These are phyloP conservation scores for Cystofilobasidium bisporidii DNA, from an alignment of 768 basidiomycete species.

Conservation along the genomic window DNA sequence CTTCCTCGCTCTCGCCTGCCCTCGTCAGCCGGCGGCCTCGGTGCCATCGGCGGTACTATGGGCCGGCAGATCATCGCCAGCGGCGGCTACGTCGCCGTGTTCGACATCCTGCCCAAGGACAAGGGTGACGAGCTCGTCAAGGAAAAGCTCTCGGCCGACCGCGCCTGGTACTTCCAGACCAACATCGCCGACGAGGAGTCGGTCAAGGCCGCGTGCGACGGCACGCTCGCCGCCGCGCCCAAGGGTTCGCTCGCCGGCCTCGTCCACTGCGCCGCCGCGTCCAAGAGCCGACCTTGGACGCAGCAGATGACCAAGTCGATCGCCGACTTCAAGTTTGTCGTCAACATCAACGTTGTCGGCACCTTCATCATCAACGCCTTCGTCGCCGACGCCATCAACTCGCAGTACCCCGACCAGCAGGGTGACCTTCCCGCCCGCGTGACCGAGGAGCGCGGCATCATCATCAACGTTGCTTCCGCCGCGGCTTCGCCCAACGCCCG, in stretches of 20 bases:
- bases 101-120: slow-evolving; percentile 34
- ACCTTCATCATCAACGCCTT: slow-evolving; percentile 24
- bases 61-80: slow-evolving; percentile 27
- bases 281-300: slow-evolving; percentile 28
- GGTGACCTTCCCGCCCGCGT: neutral
- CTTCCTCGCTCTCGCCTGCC: too few species aligned
- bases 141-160: neutral
- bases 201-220: slow-evolving; percentile 30
- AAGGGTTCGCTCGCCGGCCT: slow-evolving; percentile 27
- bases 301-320: slow-evolving; percentile 29
- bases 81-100: slow-evolving; percentile 34
- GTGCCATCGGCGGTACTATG: slow-evolving; percentile 34
- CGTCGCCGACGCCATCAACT: slow-evolving; percentile 37
- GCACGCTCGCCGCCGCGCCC: neutral
- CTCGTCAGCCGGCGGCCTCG: slow-evolving; percentile 36
- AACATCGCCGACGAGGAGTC: slow-evolving; percentile 33
- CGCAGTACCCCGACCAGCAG: slow-evolving; percentile 32
- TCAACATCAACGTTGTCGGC: slow-evolving; percentile 32
- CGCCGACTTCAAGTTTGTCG: slow-evolving; percentile 34
- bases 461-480: slow-evolving; percentile 37
- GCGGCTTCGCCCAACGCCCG: slow-evolving; percentile 36
- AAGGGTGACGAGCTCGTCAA: slow-evolving; percentile 31
- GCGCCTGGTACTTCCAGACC: slow-evolving; percentile 32
- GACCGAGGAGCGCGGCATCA: slow-evolving; percentile 37
- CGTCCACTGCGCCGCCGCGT: slow-evolving; percentile 32